Conservation (phyloP, 192 early-diverging fungal genomes). For the Entomortierella chlamydospora region DNA sequence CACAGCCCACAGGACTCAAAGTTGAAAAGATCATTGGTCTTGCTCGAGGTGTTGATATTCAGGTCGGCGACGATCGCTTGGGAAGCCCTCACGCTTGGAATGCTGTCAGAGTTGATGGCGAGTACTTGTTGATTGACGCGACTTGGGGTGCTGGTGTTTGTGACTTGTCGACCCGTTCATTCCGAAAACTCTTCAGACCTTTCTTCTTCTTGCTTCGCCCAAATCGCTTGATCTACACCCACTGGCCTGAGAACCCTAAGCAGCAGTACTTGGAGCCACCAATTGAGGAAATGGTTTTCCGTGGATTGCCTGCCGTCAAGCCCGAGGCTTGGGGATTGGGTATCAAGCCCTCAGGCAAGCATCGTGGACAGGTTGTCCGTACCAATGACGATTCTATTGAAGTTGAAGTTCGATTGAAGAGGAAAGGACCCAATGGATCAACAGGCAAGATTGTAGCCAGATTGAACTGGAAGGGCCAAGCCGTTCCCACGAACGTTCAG, state of each 20-base stretch:
- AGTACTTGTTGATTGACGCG: constrained; percentile 66
- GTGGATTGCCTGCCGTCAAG: constrained; percentile 54
- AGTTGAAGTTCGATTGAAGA: constrained; percentile 42
- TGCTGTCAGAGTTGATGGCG: constrained; percentile 59
- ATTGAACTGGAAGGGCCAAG: constrained; percentile 51
- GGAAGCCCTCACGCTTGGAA: constrained; percentile 68
- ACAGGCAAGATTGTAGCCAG: constrained; percentile 49
- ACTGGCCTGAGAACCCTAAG: constrained; percentile 62
- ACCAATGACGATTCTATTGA: constrained; percentile 46
- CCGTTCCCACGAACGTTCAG: constrained; percentile 22
- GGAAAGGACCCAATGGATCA: constrained; percentile 32
- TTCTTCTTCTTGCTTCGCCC: constrained; percentile 67
- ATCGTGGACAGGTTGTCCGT: constrained; percentile 35
- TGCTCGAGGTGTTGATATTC: constrained; percentile 60
- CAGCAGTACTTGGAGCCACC: constrained; percentile 63
- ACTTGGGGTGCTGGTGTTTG: constrained; percentile 69
- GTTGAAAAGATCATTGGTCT: constrained; percentile 61
- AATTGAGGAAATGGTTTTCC: constrained; percentile 58
- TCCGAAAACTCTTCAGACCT: constrained; percentile 60
- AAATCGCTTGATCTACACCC: constrained; percentile 65
- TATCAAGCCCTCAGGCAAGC: constrained; percentile 38
- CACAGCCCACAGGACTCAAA: constrained; percentile 56
- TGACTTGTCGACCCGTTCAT: constrained; percentile 36
- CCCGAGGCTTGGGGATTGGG: constrained; percentile 50
- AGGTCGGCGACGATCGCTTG: constrained; percentile 50